Base-by-base conservation (phyloP, 2,329 filamentous ascomycete genomes). In the Elsinoe arachidis region DNA sequence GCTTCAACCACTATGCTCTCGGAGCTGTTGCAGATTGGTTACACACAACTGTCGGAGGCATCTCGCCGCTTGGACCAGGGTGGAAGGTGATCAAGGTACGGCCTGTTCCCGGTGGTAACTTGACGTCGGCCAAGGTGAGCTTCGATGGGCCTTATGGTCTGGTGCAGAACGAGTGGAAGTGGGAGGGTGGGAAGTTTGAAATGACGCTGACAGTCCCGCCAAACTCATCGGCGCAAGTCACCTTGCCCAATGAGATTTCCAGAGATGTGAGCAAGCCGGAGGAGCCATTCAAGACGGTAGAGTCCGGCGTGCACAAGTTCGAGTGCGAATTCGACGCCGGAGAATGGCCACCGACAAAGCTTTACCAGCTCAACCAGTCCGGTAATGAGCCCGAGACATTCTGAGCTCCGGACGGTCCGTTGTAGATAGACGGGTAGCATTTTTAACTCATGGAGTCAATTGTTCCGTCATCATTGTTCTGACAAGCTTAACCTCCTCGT, bases 321-420 rank as follows among this genome's bases (percentile, higher is more conserved):
- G 47, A 44, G 5, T 60, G 59, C 38, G 21, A 37, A 10, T 34
- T 52, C 19, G 34, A 41, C 14, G 23, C 49, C 14, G 85, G 81
- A 82, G 92, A 89, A 72, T 91, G 86, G 61, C 93, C 76, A 58
- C 87, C 88, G 37, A 90, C 72, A 19, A 53, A 39, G 34, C 17
- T 53, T 6, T 53, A 39, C 17, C 49, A 39, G 34, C 49, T 53
- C 15, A 53, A 53, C 17, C 49, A 53, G 30, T 38, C 49, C 5
- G 26, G 26, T 5, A 19, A 49, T n/a, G 46, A 51, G 46, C 26
- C 26, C 19, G 46, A 51, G 14, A 35, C 46, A 2, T 51, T 34
- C 15, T 35, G 34, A 15, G 23, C 12, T 15, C 14, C 15, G 15
- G 10, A 15, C n/a, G 21, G 5, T 5, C 12, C 12, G 21, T 23